phyloP scores from a whole-genome alignment of 306 rosid species.

The Trifolium fragiferum region DNA sequence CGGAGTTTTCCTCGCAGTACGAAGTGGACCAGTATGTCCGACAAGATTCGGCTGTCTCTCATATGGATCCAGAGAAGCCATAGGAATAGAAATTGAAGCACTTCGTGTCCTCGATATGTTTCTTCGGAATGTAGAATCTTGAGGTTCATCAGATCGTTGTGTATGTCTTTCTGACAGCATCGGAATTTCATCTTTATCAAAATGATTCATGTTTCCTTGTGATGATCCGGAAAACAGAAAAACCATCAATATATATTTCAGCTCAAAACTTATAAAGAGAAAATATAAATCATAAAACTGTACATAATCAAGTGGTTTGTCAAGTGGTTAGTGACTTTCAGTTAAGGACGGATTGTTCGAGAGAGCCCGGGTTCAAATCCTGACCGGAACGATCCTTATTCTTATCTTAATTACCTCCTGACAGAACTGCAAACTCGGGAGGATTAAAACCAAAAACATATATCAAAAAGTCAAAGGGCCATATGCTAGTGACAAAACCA shows the following conservation, averaged over 20 bases:
- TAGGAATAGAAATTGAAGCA: conserved; percentile 13
- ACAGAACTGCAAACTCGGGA: not conserved
- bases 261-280: not conserved
- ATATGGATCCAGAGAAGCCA: not conserved
- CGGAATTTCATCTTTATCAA: conserved; percentile 52
- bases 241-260: conserved; percentile 2
- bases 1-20: not conserved
- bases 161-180: conserved; percentile 57
- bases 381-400: not conserved
- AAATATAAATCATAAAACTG: not conserved
- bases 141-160: conserved; percentile 47
- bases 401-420: not conserved
- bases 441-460: not conserved
- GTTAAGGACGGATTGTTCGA: not conserved
- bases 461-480: not conserved
- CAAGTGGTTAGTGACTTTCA: not conserved
- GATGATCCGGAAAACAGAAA: not conserved
- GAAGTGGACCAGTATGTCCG: conserved; percentile 12
- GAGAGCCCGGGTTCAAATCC: not conserved
- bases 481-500: conserved; percentile 14
- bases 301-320: too few species aligned
- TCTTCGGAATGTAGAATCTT: conserved; percentile 49
- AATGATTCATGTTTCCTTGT: conserved; percentile 23
- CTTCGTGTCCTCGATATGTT: conserved; percentile 17
- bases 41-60: conserved; percentile 11